A percentile compares a stretch with the other conserved stretches of the same genome.
Conservation (phyloP, 495 filamentous ascomycete species). For the Tuber calosporum region DNA sequence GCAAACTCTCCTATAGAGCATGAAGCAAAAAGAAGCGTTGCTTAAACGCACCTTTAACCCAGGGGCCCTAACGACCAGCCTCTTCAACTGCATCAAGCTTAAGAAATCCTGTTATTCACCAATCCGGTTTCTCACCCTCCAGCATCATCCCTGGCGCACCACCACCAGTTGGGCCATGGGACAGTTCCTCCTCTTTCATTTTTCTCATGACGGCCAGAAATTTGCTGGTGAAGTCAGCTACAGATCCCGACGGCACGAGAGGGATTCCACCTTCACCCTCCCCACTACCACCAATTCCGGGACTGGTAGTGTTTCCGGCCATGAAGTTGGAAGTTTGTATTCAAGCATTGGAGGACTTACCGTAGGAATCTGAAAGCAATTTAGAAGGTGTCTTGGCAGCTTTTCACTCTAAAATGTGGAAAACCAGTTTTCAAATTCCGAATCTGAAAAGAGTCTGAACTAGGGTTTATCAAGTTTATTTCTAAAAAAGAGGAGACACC, state of each 20-base stretch:
- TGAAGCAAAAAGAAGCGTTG: not conserved
- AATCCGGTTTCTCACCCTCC: slow-evolving; percentile 32
- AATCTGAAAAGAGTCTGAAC: too few relatives aligned
- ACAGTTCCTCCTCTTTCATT: slow-evolving; percentile 15
- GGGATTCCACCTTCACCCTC: not conserved
- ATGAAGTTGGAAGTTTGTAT: not conserved
- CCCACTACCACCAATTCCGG: not conserved
- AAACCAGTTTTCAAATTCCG: too few relatives aligned
- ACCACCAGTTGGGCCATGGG: not conserved
- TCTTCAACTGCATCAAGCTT: slow-evolving; percentile 70
- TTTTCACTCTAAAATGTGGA: too few relatives aligned
- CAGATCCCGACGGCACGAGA: not conserved
- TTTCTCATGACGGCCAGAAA: slow-evolving; percentile 36
- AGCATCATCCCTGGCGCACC: slow-evolving; percentile 5
- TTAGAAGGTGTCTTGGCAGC: too few relatives aligned
- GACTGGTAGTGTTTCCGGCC: not conserved
- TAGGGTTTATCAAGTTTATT: too few relatives aligned
- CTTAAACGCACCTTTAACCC: slow-evolving; percentile 16
- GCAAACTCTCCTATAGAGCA: not conserved
- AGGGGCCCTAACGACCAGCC: slow-evolving; percentile 60
- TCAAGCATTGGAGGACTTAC: too few relatives aligned
- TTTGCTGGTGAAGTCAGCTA: slow-evolving; percentile 18
- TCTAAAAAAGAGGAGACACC: too few relatives aligned
- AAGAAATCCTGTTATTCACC: slow-evolving; percentile 61
- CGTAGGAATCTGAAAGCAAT: too few relatives aligned